Conservation (phyloP, 441 rosid genomes). For the Populus hybrid region DNA sequence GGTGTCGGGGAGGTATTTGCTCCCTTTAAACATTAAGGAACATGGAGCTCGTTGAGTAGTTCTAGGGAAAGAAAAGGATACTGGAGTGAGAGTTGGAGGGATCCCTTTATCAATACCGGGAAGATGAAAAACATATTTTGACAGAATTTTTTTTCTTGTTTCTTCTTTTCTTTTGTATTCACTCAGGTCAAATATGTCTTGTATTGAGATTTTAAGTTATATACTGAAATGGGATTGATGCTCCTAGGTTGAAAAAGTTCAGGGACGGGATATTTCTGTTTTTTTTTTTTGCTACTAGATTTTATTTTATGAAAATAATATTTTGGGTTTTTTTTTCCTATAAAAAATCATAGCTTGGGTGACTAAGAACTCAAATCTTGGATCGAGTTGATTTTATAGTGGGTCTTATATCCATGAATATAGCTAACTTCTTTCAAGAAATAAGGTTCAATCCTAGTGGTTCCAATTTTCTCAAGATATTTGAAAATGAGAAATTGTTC, state of each 20-base stretch:
- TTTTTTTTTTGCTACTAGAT: background rate
- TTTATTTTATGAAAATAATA: too few species aligned
- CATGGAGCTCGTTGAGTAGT: background rate
- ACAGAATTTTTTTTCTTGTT: constrained; percentile 7
- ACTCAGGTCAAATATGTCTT: constrained; percentile 8
- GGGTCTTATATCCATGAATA: too few species aligned
- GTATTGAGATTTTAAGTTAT: constrained; percentile 9
- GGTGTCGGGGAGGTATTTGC: constrained; percentile 14
- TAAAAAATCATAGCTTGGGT: too few species aligned
- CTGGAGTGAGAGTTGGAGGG: background rate
- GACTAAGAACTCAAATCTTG: too few species aligned
- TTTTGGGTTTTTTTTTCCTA: too few species aligned
- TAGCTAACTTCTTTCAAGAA: too few species aligned
- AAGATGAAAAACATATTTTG: background rate
- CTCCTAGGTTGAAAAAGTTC: background rate
- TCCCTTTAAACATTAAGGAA: constrained; percentile 16
- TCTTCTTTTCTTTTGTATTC: background rate
- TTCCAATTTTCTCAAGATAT: too few species aligned
- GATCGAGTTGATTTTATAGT: too few species aligned
- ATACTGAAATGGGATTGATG: constrained; percentile 4
- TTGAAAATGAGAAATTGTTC: too few species aligned
- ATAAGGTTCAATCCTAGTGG: too few species aligned
- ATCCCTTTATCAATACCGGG: background rate
- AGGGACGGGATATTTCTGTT: background rate
- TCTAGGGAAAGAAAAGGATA: background rate